Base-by-base conservation (phyloP, 495 filamentous ascomycete genomes). In the Neurospora sp. region DNA sequence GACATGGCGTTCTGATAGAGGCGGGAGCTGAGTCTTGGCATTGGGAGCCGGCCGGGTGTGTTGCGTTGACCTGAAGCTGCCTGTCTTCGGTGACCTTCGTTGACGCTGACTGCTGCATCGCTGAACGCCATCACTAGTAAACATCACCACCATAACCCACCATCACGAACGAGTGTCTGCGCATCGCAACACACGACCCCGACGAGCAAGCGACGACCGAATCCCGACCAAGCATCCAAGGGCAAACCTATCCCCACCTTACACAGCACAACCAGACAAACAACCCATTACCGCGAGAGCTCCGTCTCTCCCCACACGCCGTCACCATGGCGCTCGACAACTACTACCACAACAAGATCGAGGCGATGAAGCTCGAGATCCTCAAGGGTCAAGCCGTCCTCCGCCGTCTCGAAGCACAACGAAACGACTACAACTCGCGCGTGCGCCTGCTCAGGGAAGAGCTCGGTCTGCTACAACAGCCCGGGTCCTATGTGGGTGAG, bases 341-440 rank as follows among this genome's bases (percentile, higher is more conserved):
- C 83, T 99, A 97, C 84, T 99, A 95, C 82, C 92, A 94, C 86
- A 98, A 98, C 84, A 99, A 99, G 88, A 97, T 99, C 83, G 96
- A 99, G 92, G 90, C 91, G 81, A 96, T 98, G 91, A 97, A 98
- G 89, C 93, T 98, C 79, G 95, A 98, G 88, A 99, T 99, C 76
- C 93, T 99, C 78, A 94, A 97, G 82, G 95, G 96, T 45, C 96
- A 98, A 85, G 95, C 96, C 69, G 93, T 97, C 70, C 86, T 99
- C 70, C 90, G 96, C 76, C 88, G 96, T 82, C 87, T 99, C 79
- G 96, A 99, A 88, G 96, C 96, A 70, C 96, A 99, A 81, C 92
- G 96, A 73, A 99, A 99, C 82, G 96, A 99, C 82, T 98, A 98
- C 88, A 99, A 99, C 84, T 98, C 96, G 70, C 89, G 96, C 80